Evolutionary conservation across 129 eudicot species (phyloP), one percentile per base, ranked within the genome.

Genomic region (Helianthus tuberosus): DNA sequence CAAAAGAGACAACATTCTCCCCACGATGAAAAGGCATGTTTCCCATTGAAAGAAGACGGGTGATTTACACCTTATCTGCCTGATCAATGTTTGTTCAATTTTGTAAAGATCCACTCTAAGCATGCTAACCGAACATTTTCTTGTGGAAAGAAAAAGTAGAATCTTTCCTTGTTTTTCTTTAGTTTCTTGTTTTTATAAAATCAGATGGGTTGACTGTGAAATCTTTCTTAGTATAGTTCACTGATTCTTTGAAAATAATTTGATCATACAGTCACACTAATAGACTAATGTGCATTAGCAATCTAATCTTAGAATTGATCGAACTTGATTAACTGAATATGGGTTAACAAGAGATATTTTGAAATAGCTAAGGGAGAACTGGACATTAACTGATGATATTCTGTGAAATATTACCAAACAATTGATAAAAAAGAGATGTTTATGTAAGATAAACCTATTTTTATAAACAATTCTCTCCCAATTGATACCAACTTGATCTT

Each of bases 21-120:
- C 61, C 68, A 58, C 43, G 51, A 62, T 39, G 58, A 71, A 78
- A 71, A 63, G 82, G 71, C 74, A 68, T 60, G 65, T 72, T 55
- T 75, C 51, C 75, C 80, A 36, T 77, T 71, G 55, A 66, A 81
- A 64, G 46, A 79, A 65, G 78, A 81, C 29, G 43, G 44, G 27
- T 39, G 68, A 69, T 71, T 68, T 60, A 75, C 66, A 69, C 13
- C 63, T 25, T 75, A 46, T 70, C 71, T 68, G 72, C 79, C 82
- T 74, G 79, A 69, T 38, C 55, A 36, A 36, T 80, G 81, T 5
- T 75, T 64, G 39, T 77, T 84, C 86, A 65, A 63, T 81, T 81
- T 71, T 63, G 86, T 57, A 64, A 73, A 72, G 17, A 81, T 27
- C 75, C 64, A 69, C 65, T 66, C 15, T 6, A 48, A 64, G 48